A percentile compares a stretch with the other conserved stretches of the same genome.
Evolutionary conservation across 768 basidiomycete species (phyloP).

Genomic region (Termitomyces sp.): DNA sequence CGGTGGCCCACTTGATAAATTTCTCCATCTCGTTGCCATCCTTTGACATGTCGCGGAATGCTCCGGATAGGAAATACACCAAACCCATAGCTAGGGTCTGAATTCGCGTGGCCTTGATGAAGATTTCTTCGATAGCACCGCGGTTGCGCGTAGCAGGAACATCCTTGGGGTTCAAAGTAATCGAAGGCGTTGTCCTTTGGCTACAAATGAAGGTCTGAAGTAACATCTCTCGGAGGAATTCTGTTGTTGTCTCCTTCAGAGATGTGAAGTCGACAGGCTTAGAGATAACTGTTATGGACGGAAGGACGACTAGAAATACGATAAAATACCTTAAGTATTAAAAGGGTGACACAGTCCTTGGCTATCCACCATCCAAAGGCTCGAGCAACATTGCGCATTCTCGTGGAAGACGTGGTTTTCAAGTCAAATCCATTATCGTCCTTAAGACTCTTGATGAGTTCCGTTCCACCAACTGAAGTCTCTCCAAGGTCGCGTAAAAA

Average conservation of each 20-base stretch:
- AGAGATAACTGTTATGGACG: background rate
- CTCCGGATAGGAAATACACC: constrained; percentile 57
- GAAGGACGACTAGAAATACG: background rate
- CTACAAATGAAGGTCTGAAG: constrained; percentile 65
- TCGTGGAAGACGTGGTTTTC: constrained; percentile 49
- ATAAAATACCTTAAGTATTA: constrained; percentile 71
- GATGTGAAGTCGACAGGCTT: constrained; percentile 86
- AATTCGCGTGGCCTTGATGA: constrained; percentile 66
- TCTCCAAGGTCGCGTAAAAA: constrained; percentile 91
- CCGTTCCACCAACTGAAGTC: constrained; percentile 71
- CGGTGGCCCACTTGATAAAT: constrained; percentile 62
- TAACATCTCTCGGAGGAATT: constrained; percentile 71
- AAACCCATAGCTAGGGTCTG: constrained; percentile 70
- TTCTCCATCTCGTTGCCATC: constrained; percentile 29
- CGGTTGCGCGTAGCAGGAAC: constrained; percentile 46
- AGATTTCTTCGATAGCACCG: constrained; percentile 66
- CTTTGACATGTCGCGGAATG: constrained; percentile 26
- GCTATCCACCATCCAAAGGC: constrained; percentile 94
- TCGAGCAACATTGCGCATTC: constrained; percentile 69
- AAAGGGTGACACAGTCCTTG: constrained; percentile 69
- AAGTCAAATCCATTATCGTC: constrained; percentile 42
- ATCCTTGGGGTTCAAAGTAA: constrained; percentile 31
- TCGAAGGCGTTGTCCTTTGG: constrained; percentile 67
- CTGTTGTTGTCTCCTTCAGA: constrained; percentile 55
- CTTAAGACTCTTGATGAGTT: constrained; percentile 64